phyloP scores from a whole-genome alignment of 2,329 filamentous ascomycete species.

The Drechslerella stenobrocha region DNA sequence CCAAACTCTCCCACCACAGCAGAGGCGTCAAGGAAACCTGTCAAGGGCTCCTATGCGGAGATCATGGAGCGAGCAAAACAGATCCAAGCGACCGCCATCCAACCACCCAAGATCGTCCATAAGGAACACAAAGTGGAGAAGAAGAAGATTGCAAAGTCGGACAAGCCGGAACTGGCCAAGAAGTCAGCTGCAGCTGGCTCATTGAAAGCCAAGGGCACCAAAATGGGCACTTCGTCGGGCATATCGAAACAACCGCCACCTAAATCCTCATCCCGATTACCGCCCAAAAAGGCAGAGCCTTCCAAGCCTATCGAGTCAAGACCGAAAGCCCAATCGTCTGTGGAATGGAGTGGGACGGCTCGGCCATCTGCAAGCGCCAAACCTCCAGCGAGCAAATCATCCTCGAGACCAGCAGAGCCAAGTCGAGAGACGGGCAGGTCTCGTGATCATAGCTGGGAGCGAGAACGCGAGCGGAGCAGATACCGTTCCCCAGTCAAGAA shows the following conservation, averaged over 20 bases:
- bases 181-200: conserved; percentile 7
- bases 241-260: conserved; percentile 14
- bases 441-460: conserved; percentile 21
- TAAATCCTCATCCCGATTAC: conserved; percentile 13
- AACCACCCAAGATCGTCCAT: conserved; percentile 42
- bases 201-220: neutral
- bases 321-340: conserved; percentile 11
- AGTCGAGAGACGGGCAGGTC: conserved; percentile 2
- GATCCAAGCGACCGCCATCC: conserved; percentile 26
- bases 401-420: conserved; percentile 1
- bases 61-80: conserved; percentile 46
- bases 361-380: conserved; percentile 27
- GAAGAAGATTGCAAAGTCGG: conserved; percentile 34
- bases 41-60: conserved; percentile 40
- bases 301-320: conserved; percentile 14
- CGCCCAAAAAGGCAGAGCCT: conserved; percentile 24
- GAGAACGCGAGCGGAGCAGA: conserved; percentile 21
- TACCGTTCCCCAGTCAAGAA: conserved; percentile 15
- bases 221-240: conserved; percentile 7
- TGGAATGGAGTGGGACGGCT: conserved; percentile 40
- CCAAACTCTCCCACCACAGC: conserved; percentile 42
- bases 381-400: conserved; percentile 22
- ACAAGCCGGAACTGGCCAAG: conserved; percentile 31
- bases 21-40: conserved; percentile 26
- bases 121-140: conserved; percentile 42